Evolutionary conservation across 345 rosid species (phyloP).

Genomic region (Cardiospermum halicacabum): DNA sequence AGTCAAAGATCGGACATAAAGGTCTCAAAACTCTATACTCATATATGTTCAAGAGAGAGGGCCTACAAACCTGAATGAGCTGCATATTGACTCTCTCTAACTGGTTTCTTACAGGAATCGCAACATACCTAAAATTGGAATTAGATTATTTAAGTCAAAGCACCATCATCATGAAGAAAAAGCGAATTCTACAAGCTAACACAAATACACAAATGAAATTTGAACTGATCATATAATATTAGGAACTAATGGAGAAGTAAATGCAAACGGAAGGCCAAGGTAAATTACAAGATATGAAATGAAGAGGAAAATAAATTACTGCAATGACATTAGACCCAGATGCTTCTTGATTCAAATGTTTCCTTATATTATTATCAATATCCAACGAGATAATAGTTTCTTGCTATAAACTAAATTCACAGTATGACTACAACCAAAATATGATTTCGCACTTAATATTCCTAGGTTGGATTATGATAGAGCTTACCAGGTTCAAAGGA

Average conservation of each 20-base stretch:
- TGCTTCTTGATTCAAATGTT: background rate
- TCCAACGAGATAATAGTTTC: background rate
- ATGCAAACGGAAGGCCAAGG: background rate
- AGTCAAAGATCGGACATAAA: background rate
- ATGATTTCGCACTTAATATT: background rate
- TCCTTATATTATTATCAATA: background rate
- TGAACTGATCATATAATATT: background rate
- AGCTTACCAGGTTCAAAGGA: constrained; percentile 53
- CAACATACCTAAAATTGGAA: constrained; percentile 47
- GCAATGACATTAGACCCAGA: constrained; percentile 1
- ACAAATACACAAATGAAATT: background rate
- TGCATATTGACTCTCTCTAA: constrained; percentile 57
- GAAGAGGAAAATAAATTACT: background rate
- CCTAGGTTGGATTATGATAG: background rate
- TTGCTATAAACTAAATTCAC: background rate
- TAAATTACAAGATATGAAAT: background rate
- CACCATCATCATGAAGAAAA: background rate
- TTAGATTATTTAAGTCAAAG: constrained; percentile 9
- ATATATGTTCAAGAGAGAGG: constrained; percentile 12
- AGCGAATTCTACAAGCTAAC: background rate
- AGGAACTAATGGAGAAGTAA: background rate
- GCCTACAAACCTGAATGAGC: constrained; percentile 57
- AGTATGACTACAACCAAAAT: background rate
- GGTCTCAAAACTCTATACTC: background rate
- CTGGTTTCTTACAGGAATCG: constrained; percentile 70